Base-by-base conservation (phyloP, 805 yeast species). In the Komagataella populi region DNA sequence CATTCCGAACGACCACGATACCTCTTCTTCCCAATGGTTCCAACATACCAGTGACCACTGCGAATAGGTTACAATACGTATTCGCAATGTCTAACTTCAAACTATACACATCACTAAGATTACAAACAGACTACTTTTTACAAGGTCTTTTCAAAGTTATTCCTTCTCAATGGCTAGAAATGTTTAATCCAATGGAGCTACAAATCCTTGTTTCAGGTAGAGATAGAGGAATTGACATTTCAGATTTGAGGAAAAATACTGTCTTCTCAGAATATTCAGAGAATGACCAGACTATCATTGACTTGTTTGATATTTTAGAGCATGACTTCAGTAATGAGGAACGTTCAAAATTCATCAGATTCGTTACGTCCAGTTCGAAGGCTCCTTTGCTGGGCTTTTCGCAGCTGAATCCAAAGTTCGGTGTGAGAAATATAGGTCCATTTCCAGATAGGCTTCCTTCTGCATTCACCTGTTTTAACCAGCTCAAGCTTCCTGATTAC, bases 371-470 rank as follows among this genome's bases (percentile, higher is more conserved):
- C 0, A 95, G 88, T 1, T 83, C 96, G 1, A 76, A 90, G 54
- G 96, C 96, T 0, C 99, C 99, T 1, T 70, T 93, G 45, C 72
- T 87, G 23, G 99, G 99, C 0, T 91, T 93, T 62, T 72, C 76
- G 12, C 78, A 82, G 3, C 70, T 88, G 48, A 69, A 67, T 30
- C 99, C 99, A 0, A 72, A 70, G 51, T 88, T 93, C 65, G 96
- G 96, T 1, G 83, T 93, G 48, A 64, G 87, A 44, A 81, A 81
- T 56, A 74, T 83, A 0, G 93, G 91, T 0, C 51, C 62, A 7
- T 77, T 77, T 23, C 56, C 60, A 2, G 71, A 70, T 1, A 68
- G 95, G 30, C 69, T 93, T 45, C 99, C 99, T 0, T 87, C 97
- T 0, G 85, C 98, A 0, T 81, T 96, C 0, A 93, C 99, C 0